Evolutionary conservation across 1,139 yeast species (phyloP).

Genomic region (Yamadazyma jaroonii): DNA sequence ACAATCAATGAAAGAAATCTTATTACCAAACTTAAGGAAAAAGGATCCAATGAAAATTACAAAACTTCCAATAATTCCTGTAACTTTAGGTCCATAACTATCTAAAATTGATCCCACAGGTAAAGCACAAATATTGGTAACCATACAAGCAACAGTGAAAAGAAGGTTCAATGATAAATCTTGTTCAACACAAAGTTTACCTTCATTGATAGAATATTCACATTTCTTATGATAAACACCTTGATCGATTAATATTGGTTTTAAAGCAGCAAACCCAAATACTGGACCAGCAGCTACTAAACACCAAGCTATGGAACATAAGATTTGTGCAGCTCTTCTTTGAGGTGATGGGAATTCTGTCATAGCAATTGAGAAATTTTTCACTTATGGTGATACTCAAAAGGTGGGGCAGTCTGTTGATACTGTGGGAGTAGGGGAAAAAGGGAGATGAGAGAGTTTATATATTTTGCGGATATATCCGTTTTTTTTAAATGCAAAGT

Average conservation of each 20-base stretch:
- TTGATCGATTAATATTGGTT: conserved; percentile 73
- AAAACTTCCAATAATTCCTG: conserved; percentile 72
- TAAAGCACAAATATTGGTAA: conserved; percentile 81
- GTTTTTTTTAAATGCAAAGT: no score
- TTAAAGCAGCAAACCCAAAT: conserved; percentile 92
- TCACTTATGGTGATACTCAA: no score
- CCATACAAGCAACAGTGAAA: conserved; percentile 83
- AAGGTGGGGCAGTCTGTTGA: no score
- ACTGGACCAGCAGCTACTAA: conserved; percentile 88
- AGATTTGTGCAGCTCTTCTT: conserved; percentile 24
- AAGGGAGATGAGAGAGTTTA: no score
- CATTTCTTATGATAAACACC: conserved; percentile 74
- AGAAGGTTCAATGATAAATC: conserved; percentile 77
- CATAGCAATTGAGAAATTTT: conserved; percentile 1
- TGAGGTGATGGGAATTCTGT: conserved; percentile 16
- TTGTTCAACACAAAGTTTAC: conserved; percentile 58
- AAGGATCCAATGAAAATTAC: conserved; percentile 54
- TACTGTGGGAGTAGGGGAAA: no score
- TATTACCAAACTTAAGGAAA: conserved; percentile 37
- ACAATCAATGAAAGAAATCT: conserved; percentile 29
- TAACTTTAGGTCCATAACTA: conserved; percentile 71
- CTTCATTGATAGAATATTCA: conserved; percentile 18
- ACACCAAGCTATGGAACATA: conserved; percentile 83
- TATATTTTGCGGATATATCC: no score
- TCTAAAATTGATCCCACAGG: conserved; percentile 81